Evolutionary conservation across 2,329 filamentous ascomycete genomes (phyloP), one percentile per base, ranked within the genome.

Genomic region (Colletotrichum sojae): DNA sequence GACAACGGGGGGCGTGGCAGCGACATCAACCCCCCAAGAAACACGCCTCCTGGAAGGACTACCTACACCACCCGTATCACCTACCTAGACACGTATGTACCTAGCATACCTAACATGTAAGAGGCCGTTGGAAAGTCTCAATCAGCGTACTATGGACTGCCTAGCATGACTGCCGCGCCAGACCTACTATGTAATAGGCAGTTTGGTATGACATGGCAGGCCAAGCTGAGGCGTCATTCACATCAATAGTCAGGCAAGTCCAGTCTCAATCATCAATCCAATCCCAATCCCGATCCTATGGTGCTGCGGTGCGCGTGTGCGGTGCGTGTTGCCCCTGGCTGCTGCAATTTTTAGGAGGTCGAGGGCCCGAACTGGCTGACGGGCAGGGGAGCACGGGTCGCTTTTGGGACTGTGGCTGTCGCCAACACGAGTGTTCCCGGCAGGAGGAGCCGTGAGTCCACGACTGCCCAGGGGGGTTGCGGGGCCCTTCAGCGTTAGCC

Each of bases 311-410:
- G 12, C 18, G 13, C 27, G 49, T 51, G 25, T 25, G 20, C 22
- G 6, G 10, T 22, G 45, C 51, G 62, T 13, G 54, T 51, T 59
- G 62, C 62, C 54, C 46, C 62, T 59, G 62, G 48, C 36, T 56
- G 39, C 61, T 56, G 39, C 61, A 49, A 45, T 60, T 65, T 59
- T 55, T 25, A 54, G 61, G 40, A 49, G 36, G 53, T 57, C 39
- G 27, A 64, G 43, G 31, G 27, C 48, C 61, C 18, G 20, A 59
- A 40, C 53, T 58, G 65, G 65, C 39, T 63, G 25, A 43, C 43
- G 49, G 51, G 51, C 31, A 48, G 20, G 48, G 27, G 45, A 55
- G 62, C 66, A 56, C 62, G 49, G 62, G 20, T 66, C 43, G 27
- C 27, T 12, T 55, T 43, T 13, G 49, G 55, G 51, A 40, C 55